Base-by-base conservation (phyloP, 202 grass and related monocot genomes). In the Saccharum hybrid region DNA sequence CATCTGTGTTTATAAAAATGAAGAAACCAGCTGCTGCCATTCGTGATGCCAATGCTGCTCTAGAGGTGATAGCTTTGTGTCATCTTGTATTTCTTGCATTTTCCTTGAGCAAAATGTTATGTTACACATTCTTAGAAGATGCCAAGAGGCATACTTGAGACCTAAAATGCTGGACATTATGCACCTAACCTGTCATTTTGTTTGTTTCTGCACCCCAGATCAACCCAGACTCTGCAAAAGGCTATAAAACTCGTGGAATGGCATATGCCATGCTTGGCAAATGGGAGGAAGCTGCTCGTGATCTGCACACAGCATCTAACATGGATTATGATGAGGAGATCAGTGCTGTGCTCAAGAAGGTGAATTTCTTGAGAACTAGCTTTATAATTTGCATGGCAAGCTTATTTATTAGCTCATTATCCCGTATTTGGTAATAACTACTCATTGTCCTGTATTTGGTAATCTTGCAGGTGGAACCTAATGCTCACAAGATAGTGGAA, bases 281-380 rank as follows among this genome's bases (percentile, higher is more conserved):
- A 83, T 98, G 96, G 96, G 93, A 84, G 65, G 92, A 93, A 80
- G 88, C 93, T 85, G 91, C 89, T n/a, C 90, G 73, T 87, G 96
- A 98, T 88, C 88, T 98, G 49, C 93, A 94, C 63, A 71, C 79
- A 31, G 93, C 96, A 83, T 98, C 96, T 66, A 98, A 89, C 42
- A 93, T 98, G 81, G 96, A 98, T 82, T 98, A 88, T 39, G 96
- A 98, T 67, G 96, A 98, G 84, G 96, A 98, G 89, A 98, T 97
- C 72, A 89, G 66, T 87, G 87, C 82, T 91, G 88, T 91, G 67
- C 86, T 97, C 5, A 97, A 93, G 76, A 97, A 91, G 92, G 94
- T 97, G 11, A 38, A 10, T 36, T 4, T 51, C 36, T 28, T 61
- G 81, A 2, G 8, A 38, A 33, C 10, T 81, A 40, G 30, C 33